A percentile compares a stretch with the other conserved stretches of the same genome.
These are phyloP conservation scores for Fistulina hepatica DNA, from an alignment of 1,284 basidiomycete genomes.

Conservation along the genomic window DNA sequence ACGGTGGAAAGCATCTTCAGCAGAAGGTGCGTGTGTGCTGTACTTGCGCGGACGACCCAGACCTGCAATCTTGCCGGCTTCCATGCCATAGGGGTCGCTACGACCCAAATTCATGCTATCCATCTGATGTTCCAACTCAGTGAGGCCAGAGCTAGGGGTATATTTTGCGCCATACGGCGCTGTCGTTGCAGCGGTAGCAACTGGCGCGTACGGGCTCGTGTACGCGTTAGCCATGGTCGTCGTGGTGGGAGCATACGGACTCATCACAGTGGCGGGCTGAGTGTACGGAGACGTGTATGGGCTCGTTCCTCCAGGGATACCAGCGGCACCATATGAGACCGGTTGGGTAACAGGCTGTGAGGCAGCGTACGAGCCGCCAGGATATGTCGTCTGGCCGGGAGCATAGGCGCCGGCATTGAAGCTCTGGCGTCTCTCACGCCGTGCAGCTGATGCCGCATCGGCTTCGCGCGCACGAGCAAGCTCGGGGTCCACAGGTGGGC, in stretches of 20 bases:
- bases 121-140: constrained; percentile 30
- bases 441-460: constrained; percentile 29
- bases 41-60: constrained; percentile 10
- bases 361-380: constrained; percentile 13
- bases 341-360: too few relatives aligned
- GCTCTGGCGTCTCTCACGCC: constrained; percentile 33
- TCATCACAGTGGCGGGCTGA: too few relatives aligned
- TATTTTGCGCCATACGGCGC: constrained; percentile 10
- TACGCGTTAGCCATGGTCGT: too few relatives aligned
- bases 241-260: too few relatives aligned
- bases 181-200: constrained; percentile 7
- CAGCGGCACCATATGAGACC: constrained; percentile 11
- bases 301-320: constrained; percentile 12
- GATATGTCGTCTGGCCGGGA: constrained; percentile 22
- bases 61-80: constrained; percentile 10
- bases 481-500: constrained; percentile 39
- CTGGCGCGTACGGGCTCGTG: neutral
- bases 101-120: constrained; percentile 28
- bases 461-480: constrained; percentile 41
- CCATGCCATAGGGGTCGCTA: constrained; percentile 19
- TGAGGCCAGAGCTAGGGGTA: constrained; percentile 17
- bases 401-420: constrained; percentile 25
- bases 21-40: constrained; percentile 7
- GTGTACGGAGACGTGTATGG: too few relatives aligned
- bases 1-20: constrained; percentile 9